Conservation (phyloP, 2,329 filamentous ascomycete species). For the Bretziella fagacearum region DNA sequence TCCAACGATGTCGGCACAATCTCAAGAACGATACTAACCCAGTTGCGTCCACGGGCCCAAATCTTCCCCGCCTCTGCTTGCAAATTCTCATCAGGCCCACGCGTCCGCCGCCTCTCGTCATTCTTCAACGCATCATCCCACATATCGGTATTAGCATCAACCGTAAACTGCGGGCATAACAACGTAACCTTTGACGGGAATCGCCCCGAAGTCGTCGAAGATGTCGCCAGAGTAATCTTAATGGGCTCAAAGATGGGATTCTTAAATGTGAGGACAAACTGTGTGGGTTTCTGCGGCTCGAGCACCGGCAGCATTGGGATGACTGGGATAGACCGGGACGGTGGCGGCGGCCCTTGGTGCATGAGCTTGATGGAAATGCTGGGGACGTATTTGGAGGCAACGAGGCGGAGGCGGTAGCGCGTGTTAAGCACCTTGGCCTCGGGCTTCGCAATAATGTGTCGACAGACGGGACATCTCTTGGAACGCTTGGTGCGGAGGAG, state of each 20-base stretch:
- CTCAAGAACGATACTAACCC: slow-evolving; percentile 86
- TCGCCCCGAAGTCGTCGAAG: slow-evolving; percentile 57
- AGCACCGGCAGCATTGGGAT: slow-evolving; percentile 30
- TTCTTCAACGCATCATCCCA: slow-evolving; percentile 72
- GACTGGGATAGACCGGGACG: slow-evolving; percentile 9
- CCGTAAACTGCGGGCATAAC: slow-evolving; percentile 82
- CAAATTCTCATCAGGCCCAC: slow-evolving; percentile 18
- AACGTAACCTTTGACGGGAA: slow-evolving; percentile 73
- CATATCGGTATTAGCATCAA: slow-evolving; percentile 76
- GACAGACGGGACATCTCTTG: slow-evolving; percentile 81
- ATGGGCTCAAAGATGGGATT: slow-evolving; percentile 91
- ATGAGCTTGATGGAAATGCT: slow-evolving; percentile 57
- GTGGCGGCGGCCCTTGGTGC: slow-evolving; percentile 16
- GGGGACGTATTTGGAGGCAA: slow-evolving; percentile 79
- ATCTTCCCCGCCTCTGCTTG: slow-evolving; percentile 73
- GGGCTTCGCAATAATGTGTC: slow-evolving; percentile 88
- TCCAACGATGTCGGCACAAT: slow-evolving; percentile 51
- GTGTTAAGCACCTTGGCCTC: slow-evolving; percentile 80
- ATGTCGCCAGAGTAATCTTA: slow-evolving; percentile 73
- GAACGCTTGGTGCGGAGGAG: slow-evolving; percentile 81
- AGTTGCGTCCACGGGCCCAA: slow-evolving; percentile 88
- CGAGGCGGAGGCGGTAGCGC: slow-evolving; percentile 79
- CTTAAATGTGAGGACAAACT: slow-evolving; percentile 77
- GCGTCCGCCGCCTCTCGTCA: slow-evolving; percentile 24
- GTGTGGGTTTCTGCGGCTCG: slow-evolving; percentile 36